phyloP scores from a whole-genome alignment of 106 monocot species.

The Acorus calamus region DNA sequence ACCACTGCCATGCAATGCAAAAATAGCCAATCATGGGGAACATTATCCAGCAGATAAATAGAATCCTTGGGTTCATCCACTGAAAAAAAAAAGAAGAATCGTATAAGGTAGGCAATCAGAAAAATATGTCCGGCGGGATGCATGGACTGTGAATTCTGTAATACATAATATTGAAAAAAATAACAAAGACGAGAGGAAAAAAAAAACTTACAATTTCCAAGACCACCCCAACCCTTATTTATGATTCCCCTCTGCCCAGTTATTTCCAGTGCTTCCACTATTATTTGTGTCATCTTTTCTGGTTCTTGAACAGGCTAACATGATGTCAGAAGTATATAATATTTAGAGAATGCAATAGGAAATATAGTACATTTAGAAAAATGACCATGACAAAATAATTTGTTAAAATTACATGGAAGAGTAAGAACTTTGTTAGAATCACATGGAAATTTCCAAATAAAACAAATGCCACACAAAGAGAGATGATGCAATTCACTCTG shows the following conservation, averaged over 20 bases:
- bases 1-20: slow-evolving; percentile 97
- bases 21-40: slow-evolving; percentile 98
- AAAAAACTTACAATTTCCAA: slow-evolving; percentile 67
- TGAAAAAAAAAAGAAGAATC: slow-evolving; percentile 12
- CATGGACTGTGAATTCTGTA: neutral
- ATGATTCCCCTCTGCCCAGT: slow-evolving; percentile 72
- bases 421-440: too few species aligned
- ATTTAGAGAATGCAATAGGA: too few species aligned
- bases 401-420: too few species aligned
- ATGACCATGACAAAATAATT: too few species aligned
- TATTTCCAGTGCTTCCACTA: slow-evolving; percentile 47
- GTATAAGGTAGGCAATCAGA: too few species aligned
- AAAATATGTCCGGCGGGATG: too few species aligned
- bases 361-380: too few species aligned
- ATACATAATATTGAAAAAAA: too few species aligned
- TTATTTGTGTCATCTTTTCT: slow-evolving; percentile 44
- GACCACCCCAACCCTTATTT: slow-evolving; percentile 91
- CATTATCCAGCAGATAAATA: slow-evolving; percentile 78
- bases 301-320: slow-evolving; percentile 60
- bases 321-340: neutral
- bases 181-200: neutral
- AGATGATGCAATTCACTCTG: too few species aligned
- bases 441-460: too few species aligned
- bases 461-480: too few species aligned
- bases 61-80: slow-evolving; percentile 82